A percentile compares a stretch with the other conserved stretches of the same genome.
Evolutionary conservation across 352 stramenopile genomes (phyloP).

Genomic region (Phytophthora litchii): DNA sequence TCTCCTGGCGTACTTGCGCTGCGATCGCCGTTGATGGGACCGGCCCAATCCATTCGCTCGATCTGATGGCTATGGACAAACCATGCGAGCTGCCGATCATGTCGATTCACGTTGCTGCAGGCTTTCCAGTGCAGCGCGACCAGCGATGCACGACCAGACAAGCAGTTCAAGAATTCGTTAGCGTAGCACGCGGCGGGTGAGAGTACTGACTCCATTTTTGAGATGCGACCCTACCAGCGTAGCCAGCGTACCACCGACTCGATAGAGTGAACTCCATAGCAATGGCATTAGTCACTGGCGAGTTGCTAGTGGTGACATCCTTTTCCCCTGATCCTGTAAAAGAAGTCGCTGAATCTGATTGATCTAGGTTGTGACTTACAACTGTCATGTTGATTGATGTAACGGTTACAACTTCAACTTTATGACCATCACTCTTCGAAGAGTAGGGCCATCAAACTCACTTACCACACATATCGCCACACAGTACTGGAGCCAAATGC

Average conservation of each 20-base stretch:
- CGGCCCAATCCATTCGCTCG: slow-evolving; percentile 16
- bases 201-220: slow-evolving; percentile 8
- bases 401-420: slow-evolving; percentile 26
- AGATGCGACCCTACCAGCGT: slow-evolving; percentile 1
- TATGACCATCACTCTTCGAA: slow-evolving; percentile 13
- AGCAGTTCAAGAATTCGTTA: slow-evolving; percentile 19
- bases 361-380: slow-evolving; percentile 1
- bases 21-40: slow-evolving; percentile 16
- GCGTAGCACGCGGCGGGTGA: slow-evolving; percentile 7
- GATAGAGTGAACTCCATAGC: too few species aligned
- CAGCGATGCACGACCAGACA: slow-evolving; percentile 11
- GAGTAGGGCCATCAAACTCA: too few species aligned
- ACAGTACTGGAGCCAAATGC: slow-evolving; percentile 20
- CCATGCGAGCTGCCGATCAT: not conserved
- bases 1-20: slow-evolving; percentile 10
- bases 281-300: too few species aligned
- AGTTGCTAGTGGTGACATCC: too few species aligned
- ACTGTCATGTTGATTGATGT: slow-evolving; percentile 5
- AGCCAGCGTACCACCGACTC: too few species aligned
- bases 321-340: too few species aligned
- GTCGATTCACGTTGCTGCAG: not conserved
- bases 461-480: not conserved
- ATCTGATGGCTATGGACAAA: slow-evolving; percentile 4
- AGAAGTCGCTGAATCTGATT: too few species aligned
- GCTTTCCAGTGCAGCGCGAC: slow-evolving; percentile 8